Conservation (phyloP, 306 rosid genomes). For the Oemleria cerasiformis region DNA sequence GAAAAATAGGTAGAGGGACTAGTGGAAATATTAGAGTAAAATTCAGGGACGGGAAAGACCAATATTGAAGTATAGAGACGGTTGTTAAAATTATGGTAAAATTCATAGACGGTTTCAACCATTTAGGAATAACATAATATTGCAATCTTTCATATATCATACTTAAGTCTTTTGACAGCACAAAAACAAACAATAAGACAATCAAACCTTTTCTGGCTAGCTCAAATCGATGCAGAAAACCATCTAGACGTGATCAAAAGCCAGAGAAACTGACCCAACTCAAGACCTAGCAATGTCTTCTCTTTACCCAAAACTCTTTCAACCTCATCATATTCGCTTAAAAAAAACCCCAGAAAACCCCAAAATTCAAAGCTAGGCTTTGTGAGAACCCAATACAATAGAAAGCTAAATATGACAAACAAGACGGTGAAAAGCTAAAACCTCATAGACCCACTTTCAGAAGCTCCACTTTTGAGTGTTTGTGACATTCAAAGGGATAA, state of each 20-base stretch:
- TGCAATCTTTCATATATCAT: too few species aligned
- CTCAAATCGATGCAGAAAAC: conserved; percentile 74
- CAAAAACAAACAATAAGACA: background rate
- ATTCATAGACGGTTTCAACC: too few species aligned
- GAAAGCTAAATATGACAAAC: background rate
- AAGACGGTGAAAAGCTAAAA: conserved; percentile 1
- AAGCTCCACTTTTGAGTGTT: background rate
- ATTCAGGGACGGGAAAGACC: too few species aligned
- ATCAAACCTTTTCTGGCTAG: conserved; percentile 72
- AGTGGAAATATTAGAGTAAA: too few species aligned
- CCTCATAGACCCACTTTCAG: conserved; percentile 8
- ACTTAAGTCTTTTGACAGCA: background rate
- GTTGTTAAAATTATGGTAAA: too few species aligned
- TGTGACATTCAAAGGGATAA: background rate
- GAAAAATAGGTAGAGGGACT: too few species aligned
- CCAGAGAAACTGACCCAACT: conserved; percentile 88
- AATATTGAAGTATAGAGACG: too few species aligned
- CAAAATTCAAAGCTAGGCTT: background rate
- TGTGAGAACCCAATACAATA: background rate
- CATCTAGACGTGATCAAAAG: conserved; percentile 86
- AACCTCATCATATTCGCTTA: conserved; percentile 31
- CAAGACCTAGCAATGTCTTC: conserved; percentile 67
- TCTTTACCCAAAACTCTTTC: conserved; percentile 47
- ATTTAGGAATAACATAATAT: too few species aligned
- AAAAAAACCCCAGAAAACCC: background rate